Percentiles rank a stretch among this genome's conserved stretches.
Conservation (phyloP, 768 basidiomycete species). For the Mycena haematopus region DNA sequence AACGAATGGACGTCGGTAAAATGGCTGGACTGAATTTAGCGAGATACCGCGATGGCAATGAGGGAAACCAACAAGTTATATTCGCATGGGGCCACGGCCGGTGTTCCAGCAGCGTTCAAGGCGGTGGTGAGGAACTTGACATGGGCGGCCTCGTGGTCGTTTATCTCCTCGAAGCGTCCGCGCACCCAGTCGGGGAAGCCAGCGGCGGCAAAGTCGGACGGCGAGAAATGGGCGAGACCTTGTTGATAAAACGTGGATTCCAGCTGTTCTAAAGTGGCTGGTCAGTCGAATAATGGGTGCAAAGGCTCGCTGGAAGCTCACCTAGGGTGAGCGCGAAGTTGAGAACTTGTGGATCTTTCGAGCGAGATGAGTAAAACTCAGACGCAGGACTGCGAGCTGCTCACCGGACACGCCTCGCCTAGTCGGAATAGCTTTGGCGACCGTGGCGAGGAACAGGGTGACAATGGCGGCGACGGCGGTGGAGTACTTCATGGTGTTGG, state of each 20-base stretch:
- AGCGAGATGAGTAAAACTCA: slow-evolving; percentile 13
- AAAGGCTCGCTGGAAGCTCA: background rate
- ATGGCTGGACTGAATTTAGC: slow-evolving; percentile 38
- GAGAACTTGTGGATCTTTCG: slow-evolving; percentile 42
- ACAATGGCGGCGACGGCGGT: background rate
- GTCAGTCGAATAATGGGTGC: background rate
- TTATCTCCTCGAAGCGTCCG: slow-evolving; percentile 57
- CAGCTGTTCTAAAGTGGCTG: slow-evolving; percentile 42
- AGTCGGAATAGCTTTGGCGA: slow-evolving; percentile 7
- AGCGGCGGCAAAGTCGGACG: slow-evolving; percentile 50
- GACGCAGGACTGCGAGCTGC: slow-evolving; percentile 5
- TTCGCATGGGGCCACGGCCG: slow-evolving; percentile 43
- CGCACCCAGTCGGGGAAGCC: slow-evolving; percentile 58
- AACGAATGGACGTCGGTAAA: slow-evolving; percentile 52
- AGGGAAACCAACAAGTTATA: slow-evolving; percentile 39
- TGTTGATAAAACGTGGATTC: slow-evolving; percentile 51
- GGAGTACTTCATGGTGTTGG: slow-evolving; percentile 16
- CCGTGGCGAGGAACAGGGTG: background rate
- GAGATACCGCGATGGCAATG: background rate
- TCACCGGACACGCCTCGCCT: slow-evolving; percentile 14
- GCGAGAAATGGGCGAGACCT: slow-evolving; percentile 52
- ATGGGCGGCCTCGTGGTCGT: slow-evolving; percentile 60
- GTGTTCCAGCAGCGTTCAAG: slow-evolving; percentile 35
- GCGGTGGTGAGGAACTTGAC: slow-evolving; percentile 44
- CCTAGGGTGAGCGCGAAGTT: slow-evolving; percentile 55